These are phyloP conservation scores for Mortierella sp. DNA, from an alignment of 371 early-diverging fungal genomes.

Conservation along the genomic window DNA sequence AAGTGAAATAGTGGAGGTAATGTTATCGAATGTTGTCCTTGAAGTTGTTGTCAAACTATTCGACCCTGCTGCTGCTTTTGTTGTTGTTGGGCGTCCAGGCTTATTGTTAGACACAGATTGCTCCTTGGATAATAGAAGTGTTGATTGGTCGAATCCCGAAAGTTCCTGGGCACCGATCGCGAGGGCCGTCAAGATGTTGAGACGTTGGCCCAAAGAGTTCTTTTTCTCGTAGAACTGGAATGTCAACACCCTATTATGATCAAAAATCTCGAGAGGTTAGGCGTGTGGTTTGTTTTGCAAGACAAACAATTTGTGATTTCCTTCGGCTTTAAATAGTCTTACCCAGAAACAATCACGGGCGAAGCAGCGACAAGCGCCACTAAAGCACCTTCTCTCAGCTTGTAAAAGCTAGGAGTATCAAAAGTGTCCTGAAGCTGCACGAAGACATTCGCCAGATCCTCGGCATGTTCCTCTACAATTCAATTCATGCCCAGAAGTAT, in stretches of 20 bases:
- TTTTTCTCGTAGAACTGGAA: conserved; percentile 41
- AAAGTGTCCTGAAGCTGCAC: conserved; percentile 35
- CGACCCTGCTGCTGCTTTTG: not conserved
- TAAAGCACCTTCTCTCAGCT: conserved; percentile 30
- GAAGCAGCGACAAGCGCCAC: conserved; percentile 37
- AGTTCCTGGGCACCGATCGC: conserved; percentile 41
- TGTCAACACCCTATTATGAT: conserved; percentile 30
- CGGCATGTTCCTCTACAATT: conserved; percentile 35
- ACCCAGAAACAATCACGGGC: conserved; percentile 34
- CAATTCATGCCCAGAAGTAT: not conserved
- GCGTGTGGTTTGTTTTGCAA: not conserved
- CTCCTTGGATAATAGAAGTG: conserved; percentile 12
- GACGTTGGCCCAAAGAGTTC: conserved; percentile 43
- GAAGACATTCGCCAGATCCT: conserved; percentile 21
- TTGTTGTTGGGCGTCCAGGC: not conserved
- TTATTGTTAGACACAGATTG: not conserved
- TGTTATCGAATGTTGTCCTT: conserved; percentile 23
- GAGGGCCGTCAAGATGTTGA: conserved; percentile 42
- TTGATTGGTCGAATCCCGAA: conserved; percentile 26
- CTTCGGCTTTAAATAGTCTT: not conserved
- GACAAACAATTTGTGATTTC: not conserved
- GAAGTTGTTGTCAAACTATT: conserved; percentile 1
- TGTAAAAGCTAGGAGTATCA: conserved; percentile 30
- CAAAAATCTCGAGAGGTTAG: not conserved
- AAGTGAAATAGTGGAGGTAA: conserved; percentile 29